Base-by-base conservation (phyloP, 2,329 filamentous ascomycete genomes). In the Pseudocercospora pini-densiflorae region DNA sequence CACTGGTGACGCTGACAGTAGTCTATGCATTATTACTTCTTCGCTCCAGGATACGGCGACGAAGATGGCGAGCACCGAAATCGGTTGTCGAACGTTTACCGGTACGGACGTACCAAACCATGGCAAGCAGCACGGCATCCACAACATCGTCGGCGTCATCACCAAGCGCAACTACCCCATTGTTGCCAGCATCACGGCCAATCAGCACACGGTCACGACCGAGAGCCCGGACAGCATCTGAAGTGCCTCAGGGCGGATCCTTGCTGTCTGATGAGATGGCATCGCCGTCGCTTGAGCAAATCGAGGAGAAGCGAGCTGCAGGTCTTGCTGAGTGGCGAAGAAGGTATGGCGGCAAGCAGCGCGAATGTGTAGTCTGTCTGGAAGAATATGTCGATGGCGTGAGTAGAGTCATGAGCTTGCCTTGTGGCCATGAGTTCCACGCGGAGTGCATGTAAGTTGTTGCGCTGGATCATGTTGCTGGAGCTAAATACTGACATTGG, bases 391-490 rank as follows among this genome's bases (percentile, higher is more conserved):
- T 97, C 23, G 94, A 97, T 78, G 95, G 95, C 45, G 89, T 97
- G 73, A 97, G 93, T 78, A 88, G 89, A 75, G 94, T 99, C 45
- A 99, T 99, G 95, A 96, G 93, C 76, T 82, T 99, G 66, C 95
- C 95, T 8, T 99, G 95, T 80, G 95, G 95, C 40, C 95, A 99
- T 78, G 95, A 99, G 76, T 99, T 98, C 79, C 95, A 99, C 79
- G 94, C 86, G 29, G 93, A 97, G 77, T 99, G 95, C 93, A 98
- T 99, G 93, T 97, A 82, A 90, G 93, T 91, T 57, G 51, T 12
- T 10, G 47, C 27, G 19, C 47, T 53, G 58, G n/a, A 27, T 29
- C n/a, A 12, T 36, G 24, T 36, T 62, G 9, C 36, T 10, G 21
- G 51, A 36, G 23, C 12, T 33, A 59, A 29, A 27, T 31, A 31